phyloP scores from a whole-genome alignment of 1,139 yeast genomes.

The Saccharomyces hybrid region DNA sequence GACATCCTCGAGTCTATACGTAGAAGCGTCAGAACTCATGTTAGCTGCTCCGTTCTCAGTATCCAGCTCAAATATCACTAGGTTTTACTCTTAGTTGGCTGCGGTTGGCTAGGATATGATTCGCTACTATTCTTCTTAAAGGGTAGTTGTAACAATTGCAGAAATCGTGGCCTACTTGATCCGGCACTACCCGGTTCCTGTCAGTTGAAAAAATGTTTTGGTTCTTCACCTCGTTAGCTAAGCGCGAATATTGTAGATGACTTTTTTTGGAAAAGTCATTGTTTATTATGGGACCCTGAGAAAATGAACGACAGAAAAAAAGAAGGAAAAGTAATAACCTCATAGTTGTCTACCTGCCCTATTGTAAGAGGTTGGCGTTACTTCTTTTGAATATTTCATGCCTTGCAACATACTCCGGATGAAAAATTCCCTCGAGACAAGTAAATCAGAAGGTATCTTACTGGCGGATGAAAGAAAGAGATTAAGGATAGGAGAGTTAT shows the following conservation, averaged over 20 bases:
- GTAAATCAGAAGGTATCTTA: slow-evolving; percentile 11
- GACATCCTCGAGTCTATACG: slow-evolving; percentile 24
- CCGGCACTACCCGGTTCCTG: slow-evolving; percentile 1
- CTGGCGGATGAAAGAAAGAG: slow-evolving; percentile 19
- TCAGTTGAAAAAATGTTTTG: not conserved
- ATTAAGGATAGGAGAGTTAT: slow-evolving; percentile 26
- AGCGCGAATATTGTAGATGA: not conserved
- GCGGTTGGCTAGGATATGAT: too few species aligned
- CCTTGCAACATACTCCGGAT: not conserved
- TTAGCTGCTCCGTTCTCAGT: not conserved
- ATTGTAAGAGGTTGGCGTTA: not conserved
- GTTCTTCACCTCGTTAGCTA: not conserved
- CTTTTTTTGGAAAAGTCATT: not conserved
- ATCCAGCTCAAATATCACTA: not conserved
- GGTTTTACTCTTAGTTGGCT: not conserved
- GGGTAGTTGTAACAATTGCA: not conserved
- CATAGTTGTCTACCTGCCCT: not conserved
- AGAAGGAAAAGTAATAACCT: not conserved
- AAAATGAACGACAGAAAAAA: not conserved
- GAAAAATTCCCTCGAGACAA: slow-evolving; percentile 1
- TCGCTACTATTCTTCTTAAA: not conserved
- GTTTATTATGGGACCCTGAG: not conserved
- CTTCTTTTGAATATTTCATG: not conserved
- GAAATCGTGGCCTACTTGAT: not conserved
- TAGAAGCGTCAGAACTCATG: slow-evolving; percentile 3